Percentiles rank a stretch among this genome's conserved stretches.
These are phyloP conservation scores for Puccinellia tenuiflora DNA, from an alignment of 176 grass and related monocot species.

Conservation along the genomic window DNA sequence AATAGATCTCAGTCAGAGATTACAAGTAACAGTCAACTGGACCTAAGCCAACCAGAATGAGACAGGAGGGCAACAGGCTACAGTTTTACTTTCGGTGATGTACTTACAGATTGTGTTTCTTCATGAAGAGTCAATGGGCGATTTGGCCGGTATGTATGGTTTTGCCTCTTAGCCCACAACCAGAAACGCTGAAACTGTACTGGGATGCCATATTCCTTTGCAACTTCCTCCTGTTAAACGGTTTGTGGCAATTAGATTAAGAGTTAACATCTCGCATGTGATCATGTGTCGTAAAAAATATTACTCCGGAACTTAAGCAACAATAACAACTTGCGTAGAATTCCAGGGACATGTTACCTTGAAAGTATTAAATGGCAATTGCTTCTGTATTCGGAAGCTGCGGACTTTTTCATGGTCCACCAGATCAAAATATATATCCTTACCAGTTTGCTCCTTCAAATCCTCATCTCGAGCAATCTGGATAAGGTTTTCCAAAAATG, in stretches of 20 bases:
- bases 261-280: not conserved
- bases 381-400: conserved; percentile 90
- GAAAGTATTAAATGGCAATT: conserved; percentile 63
- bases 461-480: conserved; percentile 81
- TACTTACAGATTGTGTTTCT: conserved; percentile 63
- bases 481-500: not conserved
- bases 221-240: conserved; percentile 65
- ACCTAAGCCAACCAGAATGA: not conserved
- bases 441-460: conserved; percentile 73
- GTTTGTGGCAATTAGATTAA: not conserved
- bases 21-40: conserved; percentile 3
- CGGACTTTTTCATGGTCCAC: conserved; percentile 93
- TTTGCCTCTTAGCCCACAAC: conserved; percentile 90
- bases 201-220: conserved; percentile 80
- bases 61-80: not conserved
- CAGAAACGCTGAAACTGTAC: conserved; percentile 77
- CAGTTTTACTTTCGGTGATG: not conserved
- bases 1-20: not conserved
- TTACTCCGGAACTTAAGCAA: not conserved
- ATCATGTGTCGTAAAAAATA: not conserved
- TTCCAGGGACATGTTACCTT: conserved; percentile 47
- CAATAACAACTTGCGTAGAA: conserved; percentile 10
- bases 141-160: conserved; percentile 81
- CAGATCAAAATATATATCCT: conserved; percentile 83
- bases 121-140: conserved; percentile 54